Base-by-base conservation (phyloP, 2,329 filamentous ascomycete species). In the Aspergillus persii region DNA sequence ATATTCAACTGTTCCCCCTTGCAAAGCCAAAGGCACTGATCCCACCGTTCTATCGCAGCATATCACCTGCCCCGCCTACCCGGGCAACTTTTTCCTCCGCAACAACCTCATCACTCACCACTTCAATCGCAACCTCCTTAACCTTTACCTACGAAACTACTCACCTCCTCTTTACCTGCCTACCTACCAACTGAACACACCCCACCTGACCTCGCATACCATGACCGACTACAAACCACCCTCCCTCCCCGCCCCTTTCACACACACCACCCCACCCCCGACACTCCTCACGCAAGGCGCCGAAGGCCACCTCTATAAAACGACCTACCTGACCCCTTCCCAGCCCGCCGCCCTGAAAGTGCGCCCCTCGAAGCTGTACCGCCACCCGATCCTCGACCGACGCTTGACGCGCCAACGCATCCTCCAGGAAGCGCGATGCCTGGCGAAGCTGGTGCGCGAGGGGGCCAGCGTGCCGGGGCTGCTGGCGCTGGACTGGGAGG, bases 231-330 rank as follows among this genome's bases (percentile, higher is more conserved):
- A 72, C 44, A 69, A 65, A 47, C 71, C 72, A 7, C 75, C 74
- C 6, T 63, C 69, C 65, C 86, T 91, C 62, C 89, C 89, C 41
- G 76, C 81, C 36, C 83, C 89, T 66, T 89, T 92, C 76, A 81
- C 82, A 59, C 80, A 86, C 79, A 84, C 84, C 73, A 80, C 84
- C 62, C 80, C 85, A 66, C 76, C 84, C 52, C 86, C 91, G 63
- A 76, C 73, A 52, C 89, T 96, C 70, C 86, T 98, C 68, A 89
- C 91, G 58, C 95, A 98, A 83, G 95, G 95, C 78, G 95, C 95
- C 73, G 95, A 99, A 85, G 93, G 91, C 61, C 91, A 94, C 65
- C 86, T 99, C 72, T 98, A 96, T 85, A 89, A 87, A 75, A 94
- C 91, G 18, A 88, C 86, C 57, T 96, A 91, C 78, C 87, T 97